phyloP scores from a whole-genome alignment of 2,329 filamentous ascomycete species.

The Sclerotinia sclerotiorum region DNA sequence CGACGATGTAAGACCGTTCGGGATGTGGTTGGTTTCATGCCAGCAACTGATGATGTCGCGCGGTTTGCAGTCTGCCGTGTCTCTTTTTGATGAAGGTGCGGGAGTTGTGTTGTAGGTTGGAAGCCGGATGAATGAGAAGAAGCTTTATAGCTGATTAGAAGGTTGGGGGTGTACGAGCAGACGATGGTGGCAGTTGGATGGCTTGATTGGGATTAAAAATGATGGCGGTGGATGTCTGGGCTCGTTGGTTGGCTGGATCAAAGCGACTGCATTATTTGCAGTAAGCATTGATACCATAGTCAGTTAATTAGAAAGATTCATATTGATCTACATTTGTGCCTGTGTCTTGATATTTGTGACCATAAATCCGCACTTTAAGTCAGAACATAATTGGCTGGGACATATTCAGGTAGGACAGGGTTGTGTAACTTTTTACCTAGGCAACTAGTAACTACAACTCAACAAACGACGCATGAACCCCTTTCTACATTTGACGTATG shows the following conservation, averaged over 20 bases:
- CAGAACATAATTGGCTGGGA: neutral
- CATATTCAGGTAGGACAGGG: neutral
- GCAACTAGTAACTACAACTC: conserved; percentile 9
- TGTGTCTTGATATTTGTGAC: neutral
- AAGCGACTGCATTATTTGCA: conserved; percentile 5
- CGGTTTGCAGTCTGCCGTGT: conserved; percentile 14
- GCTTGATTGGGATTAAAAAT: conserved; percentile 9
- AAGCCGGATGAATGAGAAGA: conserved; percentile 17
- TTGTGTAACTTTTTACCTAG: neutral
- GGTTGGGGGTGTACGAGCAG: conserved; percentile 2
- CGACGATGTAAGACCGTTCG: conserved; percentile 25
- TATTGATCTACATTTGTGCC: neutral
- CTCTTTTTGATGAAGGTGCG: conserved; percentile 18
- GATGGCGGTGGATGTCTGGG: conserved; percentile 18
- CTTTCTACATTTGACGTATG: neutral
- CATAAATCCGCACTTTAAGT: neutral
- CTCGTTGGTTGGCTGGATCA: conserved; percentile 13
- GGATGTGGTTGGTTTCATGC: conserved; percentile 20
- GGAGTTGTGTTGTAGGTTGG: neutral
- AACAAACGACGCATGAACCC: neutral
- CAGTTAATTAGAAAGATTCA: conserved; percentile 24
- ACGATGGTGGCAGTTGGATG: conserved; percentile 17
- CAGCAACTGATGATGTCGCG: conserved; percentile 22
- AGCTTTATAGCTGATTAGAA: conserved; percentile 11
- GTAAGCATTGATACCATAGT: conserved; percentile 19